Evolutionary conservation across 2,329 filamentous ascomycete genomes (phyloP).

Genomic region (Onygenales sp.): DNA sequence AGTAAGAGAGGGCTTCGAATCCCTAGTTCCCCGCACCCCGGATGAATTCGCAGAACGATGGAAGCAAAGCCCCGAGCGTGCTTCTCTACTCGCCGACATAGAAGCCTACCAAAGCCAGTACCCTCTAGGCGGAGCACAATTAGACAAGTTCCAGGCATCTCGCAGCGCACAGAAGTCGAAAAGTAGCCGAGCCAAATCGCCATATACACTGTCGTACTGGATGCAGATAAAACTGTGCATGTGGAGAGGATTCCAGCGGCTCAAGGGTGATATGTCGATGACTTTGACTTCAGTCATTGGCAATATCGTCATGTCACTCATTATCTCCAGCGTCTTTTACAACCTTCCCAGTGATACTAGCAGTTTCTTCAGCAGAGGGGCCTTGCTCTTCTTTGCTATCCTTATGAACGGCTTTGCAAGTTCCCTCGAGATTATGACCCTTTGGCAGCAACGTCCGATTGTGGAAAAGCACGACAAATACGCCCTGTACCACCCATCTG

Average conservation of each 20-base stretch:
- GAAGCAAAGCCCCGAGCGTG: slow-evolving; percentile 45
- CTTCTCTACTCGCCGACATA: slow-evolving; percentile 32
- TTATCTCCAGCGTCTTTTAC: slow-evolving; percentile 74
- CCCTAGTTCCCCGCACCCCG: slow-evolving; percentile 52
- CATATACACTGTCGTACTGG: slow-evolving; percentile 68
- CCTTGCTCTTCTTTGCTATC: slow-evolving; percentile 78
- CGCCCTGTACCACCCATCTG: slow-evolving; percentile 79
- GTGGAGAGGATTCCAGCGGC: slow-evolving; percentile 67
- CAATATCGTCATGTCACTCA: slow-evolving; percentile 66
- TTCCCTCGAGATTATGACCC: slow-evolving; percentile 68
- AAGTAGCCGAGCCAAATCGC: slow-evolving; percentile 54
- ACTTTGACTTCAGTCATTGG: slow-evolving; percentile 57
- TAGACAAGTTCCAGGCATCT: slow-evolving; percentile 17
- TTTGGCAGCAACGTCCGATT: slow-evolving; percentile 83
- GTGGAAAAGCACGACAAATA: slow-evolving; percentile 85
- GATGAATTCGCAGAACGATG: slow-evolving; percentile 57
- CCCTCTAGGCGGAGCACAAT: slow-evolving; percentile 23
- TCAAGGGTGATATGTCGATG: slow-evolving; percentile 66
- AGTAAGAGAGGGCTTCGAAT: slow-evolving; percentile 52
- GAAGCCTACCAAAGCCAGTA: slow-evolving; percentile 34
- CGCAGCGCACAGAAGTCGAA: slow-evolving; percentile 35
- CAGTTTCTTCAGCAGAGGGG: slow-evolving; percentile 71
- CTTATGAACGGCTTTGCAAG: slow-evolving; percentile 77
- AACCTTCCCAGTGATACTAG: slow-evolving; percentile 55
- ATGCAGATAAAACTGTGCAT: slow-evolving; percentile 74